Conservation (phyloP, 139 green algal species). For the Chlorella sorokiniana region DNA sequence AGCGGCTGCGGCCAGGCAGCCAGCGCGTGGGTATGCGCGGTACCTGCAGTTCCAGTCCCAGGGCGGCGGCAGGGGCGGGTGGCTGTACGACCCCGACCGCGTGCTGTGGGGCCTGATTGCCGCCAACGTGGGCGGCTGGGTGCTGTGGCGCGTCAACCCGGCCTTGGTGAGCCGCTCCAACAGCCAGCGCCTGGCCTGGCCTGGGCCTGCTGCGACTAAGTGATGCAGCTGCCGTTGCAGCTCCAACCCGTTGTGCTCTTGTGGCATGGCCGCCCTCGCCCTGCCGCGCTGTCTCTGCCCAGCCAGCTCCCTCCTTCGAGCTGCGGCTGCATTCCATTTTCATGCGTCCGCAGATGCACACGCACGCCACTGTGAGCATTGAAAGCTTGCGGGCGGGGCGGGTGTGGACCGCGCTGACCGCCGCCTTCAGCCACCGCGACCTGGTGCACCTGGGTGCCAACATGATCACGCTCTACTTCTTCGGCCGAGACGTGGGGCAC, state of each 20-base stretch:
- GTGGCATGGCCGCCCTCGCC: not conserved
- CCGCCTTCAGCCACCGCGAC: conserved; percentile 50
- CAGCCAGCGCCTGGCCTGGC: too few relatives aligned
- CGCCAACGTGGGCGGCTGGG: conserved; percentile 51
- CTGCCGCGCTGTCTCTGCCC: too few relatives aligned
- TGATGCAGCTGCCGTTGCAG: not conserved
- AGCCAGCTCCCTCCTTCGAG: not conserved
- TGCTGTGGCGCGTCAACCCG: conserved; percentile 40
- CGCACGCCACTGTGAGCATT: conserved; percentile 36
- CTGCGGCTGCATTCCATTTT: not conserved
- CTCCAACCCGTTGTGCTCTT: not conserved
- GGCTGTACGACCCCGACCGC: not conserved
- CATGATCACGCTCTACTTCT: conserved; percentile 67
- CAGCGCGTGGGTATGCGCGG: not conserved
- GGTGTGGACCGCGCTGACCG: conserved; percentile 52
- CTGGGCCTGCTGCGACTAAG: not conserved
- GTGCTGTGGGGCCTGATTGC: conserved; percentile 58
- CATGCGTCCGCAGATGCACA: conserved; percentile 37
- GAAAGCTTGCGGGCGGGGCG: conserved; percentile 39
- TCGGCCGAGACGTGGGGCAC: conserved; percentile 35
- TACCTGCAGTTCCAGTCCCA: conserved; percentile 22
- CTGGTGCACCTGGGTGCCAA: conserved; percentile 53
- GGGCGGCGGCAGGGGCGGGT: conserved; percentile 1
- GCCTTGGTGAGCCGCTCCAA: too few relatives aligned
- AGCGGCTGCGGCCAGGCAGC: not conserved